Percentiles rank a stretch among this genome's conserved stretches.
phyloP scores from a whole-genome alignment of 768 basidiomycete species.

The Zangia roseola region DNA sequence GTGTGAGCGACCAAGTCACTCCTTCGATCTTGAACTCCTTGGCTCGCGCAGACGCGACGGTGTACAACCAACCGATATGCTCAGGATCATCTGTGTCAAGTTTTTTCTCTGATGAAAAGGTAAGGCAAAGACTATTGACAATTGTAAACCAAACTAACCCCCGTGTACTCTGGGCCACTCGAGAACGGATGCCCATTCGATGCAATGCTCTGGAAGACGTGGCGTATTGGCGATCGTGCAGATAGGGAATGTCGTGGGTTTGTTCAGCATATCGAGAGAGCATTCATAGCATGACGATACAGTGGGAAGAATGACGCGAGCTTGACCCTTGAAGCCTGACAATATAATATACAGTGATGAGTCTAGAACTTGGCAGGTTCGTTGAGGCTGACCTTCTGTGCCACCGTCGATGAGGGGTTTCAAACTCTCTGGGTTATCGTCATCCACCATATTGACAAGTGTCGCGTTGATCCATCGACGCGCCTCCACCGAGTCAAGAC shows the following conservation, averaged over 20 bases:
- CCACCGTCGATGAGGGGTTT: constrained; percentile 99
- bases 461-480: constrained; percentile 99
- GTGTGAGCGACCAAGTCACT: constrained; percentile 95
- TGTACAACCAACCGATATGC: constrained; percentile 92
- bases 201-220: constrained; percentile 96
- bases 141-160: constrained; percentile 45
- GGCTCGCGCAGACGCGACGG: constrained; percentile 76
- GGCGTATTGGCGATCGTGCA: constrained; percentile 99
- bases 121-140: not conserved
- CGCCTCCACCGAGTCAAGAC: constrained; percentile 95
- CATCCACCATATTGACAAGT: constrained; percentile 90
- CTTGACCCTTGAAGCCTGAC: constrained; percentile 99
- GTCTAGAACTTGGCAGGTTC: not conserved
- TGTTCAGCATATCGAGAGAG: constrained; percentile 97
- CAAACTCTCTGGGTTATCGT: constrained; percentile 88
- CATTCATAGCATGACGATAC: constrained; percentile 98
- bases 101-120: constrained; percentile 64
- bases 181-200: constrained; percentile 98
- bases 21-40: constrained; percentile 97
- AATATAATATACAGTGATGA: not conserved
- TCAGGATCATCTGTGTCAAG: constrained; percentile 97
- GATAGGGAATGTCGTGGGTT: constrained; percentile 94
- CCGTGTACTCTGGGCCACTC: constrained; percentile 96
- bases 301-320: constrained; percentile 93
- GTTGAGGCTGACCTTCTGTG: constrained; percentile 73